Evolutionary conservation across 2,329 filamentous ascomycete species (phyloP), one percentile per base, ranked within the genome.

Genomic region (Paecilomyces dactylethromorphus): DNA sequence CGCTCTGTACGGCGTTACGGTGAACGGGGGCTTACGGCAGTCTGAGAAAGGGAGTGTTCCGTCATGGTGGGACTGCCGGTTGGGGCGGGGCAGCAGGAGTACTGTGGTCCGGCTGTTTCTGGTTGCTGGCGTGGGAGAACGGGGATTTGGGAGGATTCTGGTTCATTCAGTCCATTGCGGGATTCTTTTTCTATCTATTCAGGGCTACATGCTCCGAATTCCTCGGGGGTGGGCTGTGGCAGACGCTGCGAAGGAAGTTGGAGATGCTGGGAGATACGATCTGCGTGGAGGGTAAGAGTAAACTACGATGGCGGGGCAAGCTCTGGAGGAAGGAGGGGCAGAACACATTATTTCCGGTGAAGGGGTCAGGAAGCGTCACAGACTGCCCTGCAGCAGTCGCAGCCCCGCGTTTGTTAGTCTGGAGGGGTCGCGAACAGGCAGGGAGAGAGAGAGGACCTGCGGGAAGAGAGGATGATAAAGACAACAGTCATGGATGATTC

Each of bases 21-120:
- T 29, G 26, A 24, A 24, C 50, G 13, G 35, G 12, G 18, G 35
- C 35, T 45, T 13, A 15, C 35, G 13, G 13, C 3, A 18, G 10
- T 4, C 1, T 13, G 35, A 72, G 70, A 69, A 70, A 71, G 68
- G 68, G 68, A 68, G 69, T 56, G 65, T 70, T 72, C 71, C 70
- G 71, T 73, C 71, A 73, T 68, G 61, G 66, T 67, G 66, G 69
- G 66, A 66, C 62, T 21, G 18, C 24, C 60, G 58, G 60, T 57
- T 64, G 63, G 54, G 62, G 65, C 64, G 65, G 65, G 66, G 65
- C 65, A 62, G 60, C 51, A 18, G 31, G 71, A 74, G 71, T 66
- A 73, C 68, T 71, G 69, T 72, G 66, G 66, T 72, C 71, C 71
- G 71, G 69, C 13, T 45, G 64, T 56, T 35, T 35, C 33, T 39